Percentiles rank a stretch among this genome's conserved stretches.
Conservation (phyloP, 768 basidiomycete genomes). For the Boletellus ananas region DNA sequence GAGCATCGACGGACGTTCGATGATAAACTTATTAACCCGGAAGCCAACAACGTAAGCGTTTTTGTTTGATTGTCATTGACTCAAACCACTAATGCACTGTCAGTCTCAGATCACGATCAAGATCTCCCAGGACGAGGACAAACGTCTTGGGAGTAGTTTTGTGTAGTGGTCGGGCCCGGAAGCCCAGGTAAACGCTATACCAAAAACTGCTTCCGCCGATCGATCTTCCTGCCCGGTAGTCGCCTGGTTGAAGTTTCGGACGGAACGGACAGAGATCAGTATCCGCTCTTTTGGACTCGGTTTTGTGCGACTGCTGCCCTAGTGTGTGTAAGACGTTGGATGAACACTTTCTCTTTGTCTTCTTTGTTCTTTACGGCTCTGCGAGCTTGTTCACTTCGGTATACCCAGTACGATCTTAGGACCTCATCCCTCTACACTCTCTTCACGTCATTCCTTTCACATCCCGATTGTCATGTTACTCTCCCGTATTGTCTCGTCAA, state of each 20-base stretch:
- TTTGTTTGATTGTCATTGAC: not conserved
- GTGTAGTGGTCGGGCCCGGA: slow-evolving; percentile 2
- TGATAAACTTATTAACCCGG: slow-evolving; percentile 4
- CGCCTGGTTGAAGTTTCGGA: too few species aligned
- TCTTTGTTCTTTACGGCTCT: not conserved
- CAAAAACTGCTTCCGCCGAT: too few species aligned
- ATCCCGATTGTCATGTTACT: not conserved
- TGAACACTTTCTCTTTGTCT: not conserved
- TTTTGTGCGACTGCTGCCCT: too few species aligned
- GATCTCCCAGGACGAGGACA: slow-evolving; percentile 11
- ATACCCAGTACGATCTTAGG: not conserved
- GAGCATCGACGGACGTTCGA: slow-evolving; percentile 10
- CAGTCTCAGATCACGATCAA: slow-evolving; percentile 17
- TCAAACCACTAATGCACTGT: not conserved
- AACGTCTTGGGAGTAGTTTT: slow-evolving; percentile 1
- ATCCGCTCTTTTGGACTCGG: too few species aligned
- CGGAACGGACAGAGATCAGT: too few species aligned
- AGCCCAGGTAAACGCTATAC: too few species aligned
- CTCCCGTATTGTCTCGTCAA: not conserved
- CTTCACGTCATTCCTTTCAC: not conserved
- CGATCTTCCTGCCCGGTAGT: too few species aligned
- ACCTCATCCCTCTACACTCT: not conserved
- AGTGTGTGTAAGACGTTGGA: not conserved
- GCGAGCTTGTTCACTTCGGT: not conserved
- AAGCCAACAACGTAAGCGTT: too few species aligned